phyloP scores from a whole-genome alignment of 139 green algal genomes.

The Coelastrella sp. region DNA sequence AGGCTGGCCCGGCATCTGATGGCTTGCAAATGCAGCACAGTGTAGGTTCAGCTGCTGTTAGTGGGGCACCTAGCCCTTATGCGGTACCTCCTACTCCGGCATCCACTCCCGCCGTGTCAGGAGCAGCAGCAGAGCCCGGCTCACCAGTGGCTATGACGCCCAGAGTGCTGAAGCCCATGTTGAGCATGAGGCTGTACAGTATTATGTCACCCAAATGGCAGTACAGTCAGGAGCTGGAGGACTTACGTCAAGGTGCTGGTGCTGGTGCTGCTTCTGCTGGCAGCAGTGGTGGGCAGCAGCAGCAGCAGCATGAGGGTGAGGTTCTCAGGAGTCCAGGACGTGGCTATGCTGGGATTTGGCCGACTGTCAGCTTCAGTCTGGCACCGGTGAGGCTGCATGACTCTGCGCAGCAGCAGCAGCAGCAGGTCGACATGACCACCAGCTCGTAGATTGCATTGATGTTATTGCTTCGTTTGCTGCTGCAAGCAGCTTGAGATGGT shows the following conservation, averaged over 20 bases:
- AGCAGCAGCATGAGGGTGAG: constrained; percentile 8
- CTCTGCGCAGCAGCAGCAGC: background rate
- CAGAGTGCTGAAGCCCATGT: background rate
- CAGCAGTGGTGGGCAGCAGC: background rate
- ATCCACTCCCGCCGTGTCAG: too few species aligned
- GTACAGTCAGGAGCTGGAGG: background rate
- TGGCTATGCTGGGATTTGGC: background rate
- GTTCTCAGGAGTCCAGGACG: background rate
- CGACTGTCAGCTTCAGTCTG: constrained; percentile 21
- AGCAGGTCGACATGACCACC: too few species aligned
- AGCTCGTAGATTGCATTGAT: too few species aligned
- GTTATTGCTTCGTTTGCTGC: too few species aligned
- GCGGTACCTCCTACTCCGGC: background rate
- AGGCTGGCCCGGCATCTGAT: background rate
- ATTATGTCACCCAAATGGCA: constrained; percentile 26
- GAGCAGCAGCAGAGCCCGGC: background rate
- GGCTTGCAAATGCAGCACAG: background rate
- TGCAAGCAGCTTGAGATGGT: too few species aligned
- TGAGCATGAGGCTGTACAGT: constrained; percentile 26
- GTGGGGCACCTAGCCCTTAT: background rate
- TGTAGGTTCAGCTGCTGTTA: background rate
- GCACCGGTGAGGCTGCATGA: constrained; percentile 17
- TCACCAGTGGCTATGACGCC: background rate
- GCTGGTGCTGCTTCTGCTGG: too few species aligned
- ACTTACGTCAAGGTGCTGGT: background rate